phyloP scores from a whole-genome alignment of 768 basidiomycete genomes.

The Imleria badia region DNA sequence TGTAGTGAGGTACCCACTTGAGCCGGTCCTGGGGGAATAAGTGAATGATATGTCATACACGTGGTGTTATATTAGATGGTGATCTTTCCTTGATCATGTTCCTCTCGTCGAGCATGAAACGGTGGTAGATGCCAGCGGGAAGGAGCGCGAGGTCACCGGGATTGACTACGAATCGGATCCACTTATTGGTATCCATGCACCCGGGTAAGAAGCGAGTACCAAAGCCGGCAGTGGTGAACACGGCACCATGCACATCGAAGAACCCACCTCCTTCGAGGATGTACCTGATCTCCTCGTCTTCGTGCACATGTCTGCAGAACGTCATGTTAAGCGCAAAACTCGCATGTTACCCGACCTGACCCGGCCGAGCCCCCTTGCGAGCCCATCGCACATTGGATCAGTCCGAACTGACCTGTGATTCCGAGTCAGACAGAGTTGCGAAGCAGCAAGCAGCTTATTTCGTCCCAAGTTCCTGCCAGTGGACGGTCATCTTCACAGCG shows the following conservation, averaged over 20 bases:
- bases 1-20: conserved; percentile 82
- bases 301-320: conserved; percentile 76
- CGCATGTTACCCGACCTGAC: too few relatives aligned
- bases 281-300: conserved; percentile 95
- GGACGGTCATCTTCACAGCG: too few relatives aligned
- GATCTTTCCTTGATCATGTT: conserved; percentile 77
- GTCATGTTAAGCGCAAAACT: not conserved
- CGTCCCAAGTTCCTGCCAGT: too few relatives aligned
- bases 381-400: too few relatives aligned
- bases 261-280: conserved; percentile 85
- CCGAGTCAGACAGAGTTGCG: too few relatives aligned
- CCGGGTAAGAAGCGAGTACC: not conserved
- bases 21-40: conserved; percentile 71
- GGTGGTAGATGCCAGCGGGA: conserved; percentile 93
- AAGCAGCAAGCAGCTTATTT: too few relatives aligned
- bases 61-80: conserved; percentile 1
- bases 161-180: conserved; percentile 78
- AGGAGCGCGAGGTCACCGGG: conserved; percentile 85
- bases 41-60: not conserved
- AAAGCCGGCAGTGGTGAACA: not conserved
- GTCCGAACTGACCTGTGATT: too few relatives aligned
- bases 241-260: conserved; percentile 86
- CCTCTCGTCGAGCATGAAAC: conserved; percentile 82
- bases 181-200: conserved; percentile 48
- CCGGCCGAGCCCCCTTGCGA: too few relatives aligned